Evolutionary conservation across 164 flowering plant species (phyloP), one percentile per base, ranked within the genome.

Genomic region (Cinnamomum micranthum): DNA sequence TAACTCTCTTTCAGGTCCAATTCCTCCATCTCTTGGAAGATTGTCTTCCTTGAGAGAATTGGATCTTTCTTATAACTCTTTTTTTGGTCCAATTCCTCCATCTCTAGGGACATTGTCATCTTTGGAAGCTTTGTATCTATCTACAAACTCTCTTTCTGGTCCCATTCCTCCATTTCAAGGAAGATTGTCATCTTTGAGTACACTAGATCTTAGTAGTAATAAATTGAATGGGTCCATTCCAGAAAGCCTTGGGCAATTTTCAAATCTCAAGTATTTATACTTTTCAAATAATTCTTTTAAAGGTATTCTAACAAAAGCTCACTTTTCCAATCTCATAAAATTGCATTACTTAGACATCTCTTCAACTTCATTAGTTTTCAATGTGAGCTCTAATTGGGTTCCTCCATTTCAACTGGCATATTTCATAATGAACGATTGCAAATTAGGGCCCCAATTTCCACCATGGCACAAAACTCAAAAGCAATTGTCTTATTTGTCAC

Each of bases 381-480:
- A 25, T 9, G 41, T 58, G 11, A 25, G 25, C n/a, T 59, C 65
- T 52, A 58, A 70, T 50, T 70, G 72, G 72, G 28, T 50, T 23
- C 72, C 72, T 70, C 63, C 62, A n/a, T 70, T 51, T 6, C 60
- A 70, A 12, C 72, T 70, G 2, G 0, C 0, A 17, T 1, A 6
- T 10, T 3, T 50, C 0, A 23, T 2, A 11, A 14, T 71, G 19
- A 3, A 11, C 0, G 15, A 63, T 22, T 58, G 73, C 28, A 17
- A 58, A 12, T 7, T 71, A 62, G 64, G 73, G 23, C 73, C 27
- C 25, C 52, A n/a, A 3, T 70, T 70, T 11, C 72, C 72, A 35
- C 25, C 2, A 17, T 70, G 72, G 72, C 62, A 55, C 2, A 47
- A 14, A 1, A 25, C 35, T 2, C 69, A 66, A 19, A 28, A 24